A percentile compares a stretch with the other conserved stretches of the same genome.
phyloP scores from a whole-genome alignment of 2,329 filamentous ascomycete species.

The Apiospora aurea region DNA sequence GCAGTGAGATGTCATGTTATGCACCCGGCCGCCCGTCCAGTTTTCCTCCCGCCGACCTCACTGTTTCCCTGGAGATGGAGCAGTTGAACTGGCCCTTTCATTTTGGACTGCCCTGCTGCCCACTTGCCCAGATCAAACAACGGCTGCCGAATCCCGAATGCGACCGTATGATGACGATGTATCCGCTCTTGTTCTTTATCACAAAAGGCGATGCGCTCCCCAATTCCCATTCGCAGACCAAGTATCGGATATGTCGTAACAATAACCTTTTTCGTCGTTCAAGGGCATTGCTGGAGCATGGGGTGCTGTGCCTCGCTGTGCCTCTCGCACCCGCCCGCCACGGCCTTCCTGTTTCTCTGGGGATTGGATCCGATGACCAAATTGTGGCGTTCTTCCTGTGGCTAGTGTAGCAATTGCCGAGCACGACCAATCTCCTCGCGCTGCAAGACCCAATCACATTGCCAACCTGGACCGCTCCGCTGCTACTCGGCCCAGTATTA shows the following conservation, averaged over 20 bases:
- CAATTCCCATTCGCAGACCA: not conserved
- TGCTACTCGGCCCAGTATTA: too few species aligned
- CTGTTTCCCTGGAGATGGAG: not conserved
- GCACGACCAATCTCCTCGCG: not conserved
- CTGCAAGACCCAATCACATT: not conserved
- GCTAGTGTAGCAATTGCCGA: slow-evolving; percentile 8
- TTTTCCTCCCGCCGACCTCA: not conserved
- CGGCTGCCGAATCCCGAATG: slow-evolving; percentile 9
- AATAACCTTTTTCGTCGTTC: not conserved
- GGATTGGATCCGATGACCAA: not conserved
- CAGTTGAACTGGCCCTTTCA: not conserved
- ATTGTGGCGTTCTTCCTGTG: not conserved
- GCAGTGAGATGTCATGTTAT: not conserved
- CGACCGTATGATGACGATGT: not conserved
- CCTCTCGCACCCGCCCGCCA: not conserved
- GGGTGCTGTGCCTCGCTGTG: not conserved
- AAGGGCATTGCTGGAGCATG: not conserved
- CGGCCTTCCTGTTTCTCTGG: not conserved
- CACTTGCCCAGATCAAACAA: not conserved
- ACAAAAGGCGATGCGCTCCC: not conserved
- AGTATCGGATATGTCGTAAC: not conserved
- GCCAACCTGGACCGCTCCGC: not conserved
- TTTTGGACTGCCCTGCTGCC: not conserved
- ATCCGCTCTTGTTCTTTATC: not conserved
- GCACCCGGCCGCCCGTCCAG: not conserved